These are phyloP conservation scores for Phytopythium aichiense DNA, from an alignment of 352 stramenopile species.

Conservation along the genomic window DNA sequence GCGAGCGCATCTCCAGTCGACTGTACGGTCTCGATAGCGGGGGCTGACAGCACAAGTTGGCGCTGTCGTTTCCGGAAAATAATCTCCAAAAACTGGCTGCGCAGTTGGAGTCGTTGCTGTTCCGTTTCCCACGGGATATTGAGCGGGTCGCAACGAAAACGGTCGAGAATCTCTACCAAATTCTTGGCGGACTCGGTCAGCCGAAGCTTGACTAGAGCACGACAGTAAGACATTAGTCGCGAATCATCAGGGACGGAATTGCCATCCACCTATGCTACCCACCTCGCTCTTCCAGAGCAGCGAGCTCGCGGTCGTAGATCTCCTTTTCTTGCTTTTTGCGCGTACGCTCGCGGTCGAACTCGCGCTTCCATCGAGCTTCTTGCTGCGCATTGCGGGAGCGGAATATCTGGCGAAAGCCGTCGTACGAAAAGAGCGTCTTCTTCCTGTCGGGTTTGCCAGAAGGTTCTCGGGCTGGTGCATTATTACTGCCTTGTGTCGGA, in stretches of 20 bases:
- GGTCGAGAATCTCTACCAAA: slow-evolving; percentile 61
- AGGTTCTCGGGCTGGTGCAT: neutral
- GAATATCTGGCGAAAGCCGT: slow-evolving; percentile 62
- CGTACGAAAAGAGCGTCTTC: slow-evolving; percentile 43
- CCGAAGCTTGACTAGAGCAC: slow-evolving; percentile 47
- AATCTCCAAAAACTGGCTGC: slow-evolving; percentile 46
- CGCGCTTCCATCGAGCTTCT: slow-evolving; percentile 47
- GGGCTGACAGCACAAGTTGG: slow-evolving; percentile 1
- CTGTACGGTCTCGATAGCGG: neutral
- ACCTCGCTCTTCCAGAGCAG: slow-evolving; percentile 68
- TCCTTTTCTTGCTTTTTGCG: slow-evolving; percentile 57
- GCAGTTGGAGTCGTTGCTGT: slow-evolving; percentile 38
- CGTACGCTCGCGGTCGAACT: slow-evolving; percentile 66
- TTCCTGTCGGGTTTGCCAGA: slow-evolving; percentile 13
- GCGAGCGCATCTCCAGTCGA: neutral
- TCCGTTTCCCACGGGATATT: slow-evolving; percentile 57
- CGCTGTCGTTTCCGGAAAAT: slow-evolving; percentile 61
- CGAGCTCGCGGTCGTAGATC: slow-evolving; percentile 62
- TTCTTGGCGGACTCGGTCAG: slow-evolving; percentile 65
- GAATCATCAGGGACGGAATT: neutral
- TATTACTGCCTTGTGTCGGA: neutral
- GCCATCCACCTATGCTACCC: neutral
- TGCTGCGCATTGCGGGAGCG: slow-evolving; percentile 47
- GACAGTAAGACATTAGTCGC: neutral
- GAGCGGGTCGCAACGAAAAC: slow-evolving; percentile 47